Base-by-base conservation (phyloP, 768 basidiomycete genomes). In the Russula abietina region DNA sequence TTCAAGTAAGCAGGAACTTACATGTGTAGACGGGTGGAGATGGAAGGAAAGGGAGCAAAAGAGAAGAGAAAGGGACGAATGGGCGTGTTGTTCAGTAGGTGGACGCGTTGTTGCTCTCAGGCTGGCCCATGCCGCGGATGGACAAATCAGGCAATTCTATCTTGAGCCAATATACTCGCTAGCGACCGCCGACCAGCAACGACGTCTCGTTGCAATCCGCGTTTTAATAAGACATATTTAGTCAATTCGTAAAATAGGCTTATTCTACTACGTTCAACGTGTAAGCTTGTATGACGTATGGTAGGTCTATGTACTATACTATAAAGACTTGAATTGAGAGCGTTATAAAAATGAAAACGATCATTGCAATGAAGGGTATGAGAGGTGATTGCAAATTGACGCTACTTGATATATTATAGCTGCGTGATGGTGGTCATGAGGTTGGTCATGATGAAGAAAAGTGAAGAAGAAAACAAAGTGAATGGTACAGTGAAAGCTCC, bases 91-190 rank as follows among this genome's bases (percentile, higher is more conserved):
- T 33, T 33, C 33, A 33, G 28, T 2, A 8, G 6, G 11, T 52
- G 28, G 22, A 41, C 41, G 50, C 14, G 49, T 22, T 33, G 39
- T 53, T 52, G 28, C 8, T 43, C 12, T 11, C 33, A 33, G 7
- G 32, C 28, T 28, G 28, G 28, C 28, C 17, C 19, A n/a, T 14
- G 11, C 30, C 19, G 43, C 43, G 59, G 24, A 36, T 39, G 17
- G 16, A 22, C 48, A 17, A 41, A 50, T 41, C 38, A 61, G 45
- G 60, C 36, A 61, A 61, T 41, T 60, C 24, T n/a, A 28, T 11
- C 33, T 33, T 32, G 8, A 32, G 32, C 32, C 32, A 32, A 32
- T 32, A 4, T 12, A 33, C 4, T 26, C 19, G 4, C 26, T 32
- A 17, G 39, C n/a, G n/a, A n/a, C n/a, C n/a, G n/a, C n/a, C 41